Base-by-base conservation (phyloP, 2,329 filamentous ascomycete species). In the Neurospora sp. region DNA sequence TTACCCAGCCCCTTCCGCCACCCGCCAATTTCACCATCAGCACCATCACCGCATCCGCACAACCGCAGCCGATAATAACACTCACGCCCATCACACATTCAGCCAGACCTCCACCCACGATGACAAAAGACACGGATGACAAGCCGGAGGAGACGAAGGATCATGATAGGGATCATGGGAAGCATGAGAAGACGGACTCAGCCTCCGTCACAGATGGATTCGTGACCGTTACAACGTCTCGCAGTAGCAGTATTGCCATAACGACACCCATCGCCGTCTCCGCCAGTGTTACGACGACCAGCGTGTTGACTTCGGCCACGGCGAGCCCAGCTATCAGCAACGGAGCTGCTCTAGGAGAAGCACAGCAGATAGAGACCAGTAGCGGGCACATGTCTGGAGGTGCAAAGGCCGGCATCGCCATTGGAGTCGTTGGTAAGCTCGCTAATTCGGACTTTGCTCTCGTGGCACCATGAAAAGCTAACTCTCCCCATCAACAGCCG, bases 381-480 rank as follows among this genome's bases (percentile, higher is more conserved):
- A 28, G 15, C 52, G 52, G 52, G 23, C 23, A 62, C 15, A 62
- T 62, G 52, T 62, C 52, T 17, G 52, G 13, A n/a, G 71, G 71
- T 15, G 71, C 71, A 11, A 72, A 72, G 43, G 72, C 71, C n/a
- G 72, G 72, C 11, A 73, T 73, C n/a, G 71, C 72, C 13, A 38
- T 73, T 8, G 72, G 72, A 19, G 46, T 52, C 5, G 66, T 71
- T 38, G 72, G 72, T 73, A 67, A 38, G 71, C 66, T 58, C 66
- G 33, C 67, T 33, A 28, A 39, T 19, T 52, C 28, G 15, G 17
- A 17, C 33, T 67, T 38, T 38, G 8, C 17, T 66, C 11, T 15
- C 15, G 23, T 15, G 67, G 23, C 39, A 46, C 17, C 28, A 46
- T 23, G 3, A 28, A 11, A 28, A 33, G 13, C 67, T 67, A 69